phyloP scores from a whole-genome alignment of 2,329 filamentous ascomycete genomes.

The Phialocephala subalpina region DNA sequence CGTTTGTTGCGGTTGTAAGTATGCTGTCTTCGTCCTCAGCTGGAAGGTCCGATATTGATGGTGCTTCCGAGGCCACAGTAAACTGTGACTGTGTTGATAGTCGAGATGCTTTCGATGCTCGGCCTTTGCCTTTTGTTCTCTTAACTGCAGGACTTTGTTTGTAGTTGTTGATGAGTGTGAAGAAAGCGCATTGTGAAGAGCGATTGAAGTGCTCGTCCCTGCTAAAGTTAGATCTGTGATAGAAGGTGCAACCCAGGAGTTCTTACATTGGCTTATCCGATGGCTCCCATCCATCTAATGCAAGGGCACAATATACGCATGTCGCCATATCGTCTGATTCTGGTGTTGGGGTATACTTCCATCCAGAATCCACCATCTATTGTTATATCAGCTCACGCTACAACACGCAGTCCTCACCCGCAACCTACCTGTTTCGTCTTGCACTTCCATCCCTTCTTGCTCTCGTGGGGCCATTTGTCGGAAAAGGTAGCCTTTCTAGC shows the following conservation, averaged over 20 bases:
- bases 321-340: slow-evolving; percentile 90
- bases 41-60: slow-evolving; percentile 50
- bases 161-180: slow-evolving; percentile 69
- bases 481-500: slow-evolving; percentile 86
- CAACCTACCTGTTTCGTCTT: slow-evolving; percentile 80
- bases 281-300: slow-evolving; percentile 93
- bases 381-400: slow-evolving; percentile 4
- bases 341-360: slow-evolving; percentile 87
- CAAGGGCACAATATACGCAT: slow-evolving; percentile 89
- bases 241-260: slow-evolving; percentile 22
- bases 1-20: slow-evolving; percentile 64
- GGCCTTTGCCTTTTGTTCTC: slow-evolving; percentile 58
- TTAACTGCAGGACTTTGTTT: slow-evolving; percentile 57
- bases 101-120: slow-evolving; percentile 75
- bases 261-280: slow-evolving; percentile 86
- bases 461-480: slow-evolving; percentile 88
- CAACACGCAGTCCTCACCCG: background rate
- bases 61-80: slow-evolving; percentile 58
- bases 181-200: slow-evolving; percentile 83
- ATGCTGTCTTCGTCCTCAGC: slow-evolving; percentile 65
- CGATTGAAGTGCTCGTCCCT: slow-evolving; percentile 88
- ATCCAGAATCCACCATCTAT: slow-evolving; percentile 88
- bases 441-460: slow-evolving; percentile 87
- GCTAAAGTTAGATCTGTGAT: slow-evolving; percentile 24
- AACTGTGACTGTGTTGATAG: slow-evolving; percentile 65